These are phyloP conservation scores for Cyclostephanos invisitatus DNA, from an alignment of 108 stramenopile species.

Conservation along the genomic window DNA sequence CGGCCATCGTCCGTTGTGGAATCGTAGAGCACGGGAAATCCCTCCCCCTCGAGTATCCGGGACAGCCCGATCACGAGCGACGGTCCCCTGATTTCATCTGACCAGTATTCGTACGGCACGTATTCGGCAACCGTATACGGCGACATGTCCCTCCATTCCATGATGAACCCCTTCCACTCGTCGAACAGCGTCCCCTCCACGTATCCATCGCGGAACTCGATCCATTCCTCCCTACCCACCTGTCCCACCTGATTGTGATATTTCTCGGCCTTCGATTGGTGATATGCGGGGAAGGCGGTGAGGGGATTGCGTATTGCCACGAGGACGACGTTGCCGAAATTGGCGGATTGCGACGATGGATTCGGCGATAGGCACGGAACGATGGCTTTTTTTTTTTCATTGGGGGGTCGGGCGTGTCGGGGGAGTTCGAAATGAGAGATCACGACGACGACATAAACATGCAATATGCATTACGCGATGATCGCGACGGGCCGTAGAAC, in stretches of 20 bases:
- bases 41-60: constrained; percentile 36
- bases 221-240: constrained; percentile 43
- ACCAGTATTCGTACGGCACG: constrained; percentile 53
- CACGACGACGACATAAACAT: no score
- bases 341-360: constrained; percentile 28
- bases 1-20: neutral
- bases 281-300: constrained; percentile 58
- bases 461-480: neutral
- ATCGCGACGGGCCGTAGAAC: no score
- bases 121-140: constrained; percentile 52
- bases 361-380: constrained; percentile 23
- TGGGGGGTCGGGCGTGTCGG: neutral
- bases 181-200: constrained; percentile 27
- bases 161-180: constrained; percentile 50
- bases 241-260: constrained; percentile 55
- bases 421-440: no score
- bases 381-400: neutral
- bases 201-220: constrained; percentile 54
- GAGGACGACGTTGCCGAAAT: constrained; percentile 34
- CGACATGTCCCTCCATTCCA: constrained; percentile 50
- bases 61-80: constrained; percentile 35
- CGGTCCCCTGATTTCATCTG: constrained; percentile 38
- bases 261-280: constrained; percentile 55
- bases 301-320: constrained; percentile 52
- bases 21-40: constrained; percentile 50